Base-by-base conservation (phyloP, 2,329 filamentous ascomycete genomes). In the Bisporella sp. region DNA sequence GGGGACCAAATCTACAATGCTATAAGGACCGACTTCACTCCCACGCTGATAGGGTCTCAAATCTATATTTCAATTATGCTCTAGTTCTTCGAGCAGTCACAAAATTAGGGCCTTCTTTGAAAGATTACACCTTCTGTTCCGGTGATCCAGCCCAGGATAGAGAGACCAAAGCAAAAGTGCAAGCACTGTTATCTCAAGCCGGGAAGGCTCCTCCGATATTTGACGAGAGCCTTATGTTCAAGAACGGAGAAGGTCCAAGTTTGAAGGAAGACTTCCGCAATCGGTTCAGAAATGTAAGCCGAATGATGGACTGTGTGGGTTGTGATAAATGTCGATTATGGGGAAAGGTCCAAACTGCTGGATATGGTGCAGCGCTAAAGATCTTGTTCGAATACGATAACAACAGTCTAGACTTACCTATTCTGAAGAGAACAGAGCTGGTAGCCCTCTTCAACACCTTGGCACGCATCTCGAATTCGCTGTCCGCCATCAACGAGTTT, bases 31-130 rank as follows among this genome's bases (percentile, higher is more conserved):
- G 93, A n/a, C 78, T 99, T 12, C 88, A 96, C 68, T 75, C 77
- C 28, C 82, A 87, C 66, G 89, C 92, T 0, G 93, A 99, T 59
- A 87, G 92, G 54, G 87, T 99, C 64, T 93, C 91, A 59, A 99
- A 99, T 69, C 77, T 99, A 46, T 99, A 99, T 74, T 99, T 99
- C 75, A 97, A 99, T 78, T 99, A 96, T 65, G 93, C 93, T 1
- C 78, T 99, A n/a, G 77, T 99, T 40, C 86, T 92, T 30, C 87
- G 93, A 46, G 93, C 93, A 9, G 80, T 97, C 40, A 87, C 89
- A 48, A 99, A 99, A 71, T 79, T 97, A 6, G 87, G 86, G 9
- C 87, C 88, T 29, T 85, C 91, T 59, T 77, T 97, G 7, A 75
- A 71, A 31, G 75, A 80, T 55, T 97, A 97, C 71, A 93, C 88